Conservation (phyloP, 805 yeast genomes). For the Starmerella khaoyaiensis region DNA sequence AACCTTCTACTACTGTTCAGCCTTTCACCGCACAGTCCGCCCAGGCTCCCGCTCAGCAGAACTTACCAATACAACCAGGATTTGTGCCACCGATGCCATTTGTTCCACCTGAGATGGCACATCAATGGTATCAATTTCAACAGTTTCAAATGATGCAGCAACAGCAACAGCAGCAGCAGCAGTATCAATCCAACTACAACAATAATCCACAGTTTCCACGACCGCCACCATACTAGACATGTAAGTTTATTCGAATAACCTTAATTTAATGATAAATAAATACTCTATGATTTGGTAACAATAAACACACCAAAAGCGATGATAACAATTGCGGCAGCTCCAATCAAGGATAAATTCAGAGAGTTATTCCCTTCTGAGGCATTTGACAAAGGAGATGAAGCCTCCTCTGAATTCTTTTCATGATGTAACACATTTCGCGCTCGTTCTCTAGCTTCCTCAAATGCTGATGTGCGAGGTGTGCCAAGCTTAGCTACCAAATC, state of each 20-base stretch:
- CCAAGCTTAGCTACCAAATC: slow-evolving; percentile 11
- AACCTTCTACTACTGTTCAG: no score
- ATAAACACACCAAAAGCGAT: neutral
- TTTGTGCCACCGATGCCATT: slow-evolving; percentile 1
- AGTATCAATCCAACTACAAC: slow-evolving; percentile 1
- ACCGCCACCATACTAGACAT: slow-evolving; percentile 7
- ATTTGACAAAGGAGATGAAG: no score
- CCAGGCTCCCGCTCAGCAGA: neutral
- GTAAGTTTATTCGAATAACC: no score
- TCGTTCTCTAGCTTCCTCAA: slow-evolving; percentile 9
- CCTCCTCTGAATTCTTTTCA: neutral
- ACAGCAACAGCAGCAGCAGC: slow-evolving; percentile 3
- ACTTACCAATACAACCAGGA: neutral
- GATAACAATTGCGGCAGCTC: neutral
- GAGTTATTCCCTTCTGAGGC: no score
- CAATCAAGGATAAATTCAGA: neutral
- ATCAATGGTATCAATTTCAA: slow-evolving; percentile 11
- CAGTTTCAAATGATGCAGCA: slow-evolving; percentile 5
- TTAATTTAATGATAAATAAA: slow-evolving; percentile 1
- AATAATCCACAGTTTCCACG: neutral
- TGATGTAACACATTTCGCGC: slow-evolving; percentile 1
- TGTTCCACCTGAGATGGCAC: slow-evolving; percentile 8
- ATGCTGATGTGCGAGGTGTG: slow-evolving; percentile 10
- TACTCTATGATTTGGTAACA: neutral
- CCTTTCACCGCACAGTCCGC: no score